phyloP scores from a whole-genome alignment of 345 rosid species.

The Raphanus raphanistrum region DNA sequence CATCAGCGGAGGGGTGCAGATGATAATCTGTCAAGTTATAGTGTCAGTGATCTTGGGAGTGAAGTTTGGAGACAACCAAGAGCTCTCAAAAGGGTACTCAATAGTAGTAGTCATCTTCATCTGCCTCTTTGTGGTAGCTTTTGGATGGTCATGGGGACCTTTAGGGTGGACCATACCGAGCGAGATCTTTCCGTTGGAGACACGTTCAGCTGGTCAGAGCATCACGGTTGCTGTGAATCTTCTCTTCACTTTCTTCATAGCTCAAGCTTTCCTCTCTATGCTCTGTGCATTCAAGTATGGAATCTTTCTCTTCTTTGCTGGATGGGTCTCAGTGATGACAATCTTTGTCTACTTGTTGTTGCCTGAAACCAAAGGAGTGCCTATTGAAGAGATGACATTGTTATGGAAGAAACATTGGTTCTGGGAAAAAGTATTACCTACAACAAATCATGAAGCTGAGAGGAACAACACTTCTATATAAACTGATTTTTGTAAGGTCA shows the following conservation, averaged over 20 bases:
- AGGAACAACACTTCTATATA: slow-evolving; percentile 1
- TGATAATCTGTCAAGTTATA: slow-evolving; percentile 74
- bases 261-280: too few relatives aligned
- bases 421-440: slow-evolving; percentile 69
- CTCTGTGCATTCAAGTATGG: too few relatives aligned
- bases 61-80: slow-evolving; percentile 67
- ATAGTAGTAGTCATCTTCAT: slow-evolving; percentile 62
- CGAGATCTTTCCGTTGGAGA: too few relatives aligned
- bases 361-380: slow-evolving; percentile 92
- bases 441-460: slow-evolving; percentile 30
- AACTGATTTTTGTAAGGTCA: neutral
- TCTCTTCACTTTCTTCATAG: too few relatives aligned
- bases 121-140: slow-evolving; percentile 84
- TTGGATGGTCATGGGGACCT: slow-evolving; percentile 99
- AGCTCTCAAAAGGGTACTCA: slow-evolving; percentile 68
- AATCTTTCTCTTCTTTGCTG: too few relatives aligned
- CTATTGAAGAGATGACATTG: slow-evolving; percentile 86
- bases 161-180: too few relatives aligned
- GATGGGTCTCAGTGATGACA: slow-evolving; percentile 85
- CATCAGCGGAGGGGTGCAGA: slow-evolving; percentile 82
- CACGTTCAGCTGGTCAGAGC: too few relatives aligned
- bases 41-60: slow-evolving; percentile 75
- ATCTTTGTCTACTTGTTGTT: slow-evolving; percentile 64
- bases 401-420: slow-evolving; percentile 94
- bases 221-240: too few relatives aligned